Percentiles rank a stretch among this genome's conserved stretches.
Evolutionary conservation across 441 rosid genomes (phyloP).

Genomic region (Aleurites moluccanus): DNA sequence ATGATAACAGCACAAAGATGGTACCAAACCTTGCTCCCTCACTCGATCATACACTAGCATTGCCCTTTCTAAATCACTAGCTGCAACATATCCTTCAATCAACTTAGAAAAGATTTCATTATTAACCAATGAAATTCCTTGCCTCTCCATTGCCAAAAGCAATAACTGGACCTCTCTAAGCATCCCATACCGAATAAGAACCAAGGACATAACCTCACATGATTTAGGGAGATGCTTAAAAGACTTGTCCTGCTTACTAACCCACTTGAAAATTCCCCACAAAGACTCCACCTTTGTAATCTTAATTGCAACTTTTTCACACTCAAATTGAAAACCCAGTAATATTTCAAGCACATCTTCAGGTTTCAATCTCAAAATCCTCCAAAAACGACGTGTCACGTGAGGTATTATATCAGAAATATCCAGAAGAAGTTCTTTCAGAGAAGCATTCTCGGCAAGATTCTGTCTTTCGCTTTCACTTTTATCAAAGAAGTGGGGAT

Average conservation of each 20-base stretch:
- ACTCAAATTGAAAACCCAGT: slow-evolving; percentile 49
- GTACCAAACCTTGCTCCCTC: slow-evolving; percentile 43
- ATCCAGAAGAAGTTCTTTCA: slow-evolving; percentile 52
- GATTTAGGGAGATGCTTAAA: slow-evolving; percentile 60
- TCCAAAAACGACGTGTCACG: slow-evolving; percentile 51
- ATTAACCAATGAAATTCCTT: slow-evolving; percentile 43
- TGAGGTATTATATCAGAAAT: slow-evolving; percentile 58
- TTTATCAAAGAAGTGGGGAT: slow-evolving; percentile 24
- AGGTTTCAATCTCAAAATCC: slow-evolving; percentile 46
- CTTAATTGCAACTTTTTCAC: slow-evolving; percentile 36
- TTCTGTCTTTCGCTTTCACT: slow-evolving; percentile 21
- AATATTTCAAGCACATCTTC: slow-evolving; percentile 63
- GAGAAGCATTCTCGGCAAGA: slow-evolving; percentile 31
- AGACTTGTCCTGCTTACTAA: slow-evolving; percentile 37
- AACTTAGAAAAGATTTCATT: slow-evolving; percentile 42
- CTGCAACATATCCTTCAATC: slow-evolving; percentile 47
- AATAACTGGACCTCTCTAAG: slow-evolving; percentile 58
- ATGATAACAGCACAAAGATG: slow-evolving; percentile 41
- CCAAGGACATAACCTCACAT: slow-evolving; percentile 56
- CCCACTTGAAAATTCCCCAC: slow-evolving; percentile 65
- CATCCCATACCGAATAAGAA: slow-evolving; percentile 58
- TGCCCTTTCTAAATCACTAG: slow-evolving; percentile 53
- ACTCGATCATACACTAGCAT: slow-evolving; percentile 52
- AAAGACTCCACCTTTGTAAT: slow-evolving; percentile 56
- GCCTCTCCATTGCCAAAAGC: slow-evolving; percentile 49